Base-by-base conservation (phyloP, 768 basidiomycete genomes). In the Cystobasidium ongulense region DNA sequence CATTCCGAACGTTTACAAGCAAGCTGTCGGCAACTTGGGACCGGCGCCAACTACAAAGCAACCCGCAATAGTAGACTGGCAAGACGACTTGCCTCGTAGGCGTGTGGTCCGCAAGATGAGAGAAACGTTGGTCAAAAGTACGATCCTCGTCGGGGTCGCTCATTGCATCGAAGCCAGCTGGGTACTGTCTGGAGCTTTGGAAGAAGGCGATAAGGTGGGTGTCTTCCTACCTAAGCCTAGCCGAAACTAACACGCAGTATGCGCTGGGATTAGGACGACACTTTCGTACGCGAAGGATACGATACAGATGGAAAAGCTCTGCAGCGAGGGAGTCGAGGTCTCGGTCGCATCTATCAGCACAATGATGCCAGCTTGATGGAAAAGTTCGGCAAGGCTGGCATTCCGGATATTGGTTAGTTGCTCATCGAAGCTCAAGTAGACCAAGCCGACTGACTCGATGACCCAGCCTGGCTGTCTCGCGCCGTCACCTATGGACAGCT, bases 61-160 rank as follows among this genome's bases (percentile, higher is more conserved):
- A 17, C 21, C 52, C 2, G 7, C 52, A 10, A 36, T 61, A 71
- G 23, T 11, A 10, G 25, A 27, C 38, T 71, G 36, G 63, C 29
- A 54, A 31, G 52, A 71, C 13, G 68, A 71, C 59, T 71, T 72
- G 52, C 77, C 77, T 0, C 76, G 77, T 11, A 21, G 77, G 11
- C 63, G 67, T 25, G 57, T 62, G 18, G 59, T 76, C n/a, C 21
- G 73, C 0, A 50, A 75, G 17, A 29, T 76, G 72, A 78, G 75
- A 18, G 77, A 78, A 36, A 61, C 57, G 0, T 70, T 78, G n/a
- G 62, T 71, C 52, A 78, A 78, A 53, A n/a, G 25, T 11, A 39
- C 70, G 1, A 63, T 75, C 41, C 73, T 78, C n/a, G 57, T 78
- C n/a, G 77, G 77, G 8, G 18, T 66, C 46, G 36, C 70, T 29